A percentile compares a stretch with the other conserved stretches of the same genome.
These are phyloP conservation scores for Trichoderma arundinaceum DNA, from an alignment of 2,329 filamentous ascomycete species.

Conservation along the genomic window DNA sequence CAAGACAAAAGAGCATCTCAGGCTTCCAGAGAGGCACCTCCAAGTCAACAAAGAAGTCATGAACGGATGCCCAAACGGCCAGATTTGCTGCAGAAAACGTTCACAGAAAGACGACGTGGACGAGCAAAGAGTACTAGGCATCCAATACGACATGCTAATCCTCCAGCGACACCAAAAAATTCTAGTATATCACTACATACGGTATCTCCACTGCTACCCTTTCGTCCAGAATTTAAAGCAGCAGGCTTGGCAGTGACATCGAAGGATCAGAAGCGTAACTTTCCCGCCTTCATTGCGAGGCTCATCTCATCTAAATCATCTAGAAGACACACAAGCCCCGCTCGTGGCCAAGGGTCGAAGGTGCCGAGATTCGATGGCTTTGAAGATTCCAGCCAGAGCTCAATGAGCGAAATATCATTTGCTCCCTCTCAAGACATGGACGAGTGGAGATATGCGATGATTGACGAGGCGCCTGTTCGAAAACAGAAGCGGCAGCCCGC, in stretches of 20 bases:
- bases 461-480: constrained; percentile 40
- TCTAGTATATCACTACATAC: constrained; percentile 56
- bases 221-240: constrained; percentile 57
- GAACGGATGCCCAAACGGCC: constrained; percentile 50
- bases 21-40: constrained; percentile 9
- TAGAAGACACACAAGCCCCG: constrained; percentile 8
- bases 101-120: constrained; percentile 41
- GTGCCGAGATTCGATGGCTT: constrained; percentile 43
- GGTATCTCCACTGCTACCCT: constrained; percentile 59
- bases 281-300: constrained; percentile 35
- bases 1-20: constrained; percentile 4
- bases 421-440: constrained; percentile 40
- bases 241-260: constrained; percentile 64
- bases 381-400: constrained; percentile 37
- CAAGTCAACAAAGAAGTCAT: neutral
- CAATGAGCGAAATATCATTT: constrained; percentile 44
- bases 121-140: constrained; percentile 46
- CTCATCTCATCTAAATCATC: constrained; percentile 31
- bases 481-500: constrained; percentile 33
- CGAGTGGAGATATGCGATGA: constrained; percentile 45
- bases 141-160: constrained; percentile 47
- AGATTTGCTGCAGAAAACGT: constrained; percentile 47
- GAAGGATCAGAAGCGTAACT: constrained; percentile 48
- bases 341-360: constrained; percentile 22
- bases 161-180: constrained; percentile 49